Evolutionary conservation across 139 green algal genomes (phyloP).

Genomic region (Pedinophyceae sp.): DNA sequence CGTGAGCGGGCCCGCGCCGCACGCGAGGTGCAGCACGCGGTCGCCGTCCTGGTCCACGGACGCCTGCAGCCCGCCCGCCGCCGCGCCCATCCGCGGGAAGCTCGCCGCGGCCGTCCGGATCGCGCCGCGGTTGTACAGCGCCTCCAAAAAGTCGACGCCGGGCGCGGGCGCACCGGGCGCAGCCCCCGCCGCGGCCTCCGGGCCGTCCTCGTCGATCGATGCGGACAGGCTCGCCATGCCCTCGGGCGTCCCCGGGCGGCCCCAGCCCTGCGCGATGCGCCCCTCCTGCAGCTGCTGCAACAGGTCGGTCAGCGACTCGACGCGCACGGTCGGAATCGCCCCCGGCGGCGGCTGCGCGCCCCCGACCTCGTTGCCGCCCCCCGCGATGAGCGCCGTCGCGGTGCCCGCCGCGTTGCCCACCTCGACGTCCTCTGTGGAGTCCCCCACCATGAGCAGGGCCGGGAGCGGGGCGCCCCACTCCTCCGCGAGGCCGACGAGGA

Average conservation of each 20-base stretch:
- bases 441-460: conserved; percentile 53
- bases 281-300: conserved; percentile 6
- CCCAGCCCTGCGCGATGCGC: background rate
- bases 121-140: conserved; percentile 17
- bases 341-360: conserved; percentile 15
- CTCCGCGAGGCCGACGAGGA: conserved; percentile 40
- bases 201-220: too few species aligned
- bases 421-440: conserved; percentile 32
- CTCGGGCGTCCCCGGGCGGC: too few species aligned
- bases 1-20: conserved; percentile 34
- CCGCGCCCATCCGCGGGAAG: conserved; percentile 25
- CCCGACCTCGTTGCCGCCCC: conserved; percentile 4
- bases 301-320: too few species aligned
- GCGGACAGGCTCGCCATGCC: too few species aligned
- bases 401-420: conserved; percentile 45
- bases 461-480: conserved; percentile 5
- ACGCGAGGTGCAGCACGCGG: conserved; percentile 38
- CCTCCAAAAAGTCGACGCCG: conserved; percentile 47
- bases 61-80: conserved; percentile 13
- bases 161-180: conserved; percentile 26
- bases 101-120: conserved; percentile 20
- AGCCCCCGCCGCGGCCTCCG: background rate
- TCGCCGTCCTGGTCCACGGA: background rate
- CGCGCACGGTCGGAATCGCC: conserved; percentile 41
- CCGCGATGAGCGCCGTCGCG: conserved; percentile 36